Evolutionary conservation across 352 stramenopile species (phyloP).

Genomic region (Globisporangium paddicum): DNA sequence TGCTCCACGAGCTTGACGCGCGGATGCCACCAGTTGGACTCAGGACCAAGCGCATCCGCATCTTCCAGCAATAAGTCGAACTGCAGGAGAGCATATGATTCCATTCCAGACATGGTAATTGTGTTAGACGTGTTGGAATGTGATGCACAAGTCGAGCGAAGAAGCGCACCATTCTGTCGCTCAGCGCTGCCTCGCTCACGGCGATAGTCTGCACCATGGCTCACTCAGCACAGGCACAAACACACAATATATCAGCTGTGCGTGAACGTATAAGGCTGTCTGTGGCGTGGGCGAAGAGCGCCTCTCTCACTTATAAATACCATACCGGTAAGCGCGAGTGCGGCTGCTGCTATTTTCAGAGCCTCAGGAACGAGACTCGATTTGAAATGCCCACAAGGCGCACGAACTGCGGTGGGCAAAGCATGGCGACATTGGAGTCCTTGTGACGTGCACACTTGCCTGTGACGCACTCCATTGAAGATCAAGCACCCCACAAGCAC

Average conservation of each 20-base stretch:
- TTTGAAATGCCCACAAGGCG: background rate
- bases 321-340: too few species aligned
- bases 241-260: background rate
- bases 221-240: background rate
- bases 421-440: too few species aligned
- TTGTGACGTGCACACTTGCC: too few species aligned
- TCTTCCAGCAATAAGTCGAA: constrained; percentile 53
- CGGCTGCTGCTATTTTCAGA: too few species aligned
- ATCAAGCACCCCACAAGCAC: too few species aligned
- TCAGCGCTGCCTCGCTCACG: constrained; percentile 44
- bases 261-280: too few species aligned
- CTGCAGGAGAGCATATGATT: constrained; percentile 14
- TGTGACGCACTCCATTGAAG: too few species aligned
- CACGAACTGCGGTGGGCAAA: background rate
- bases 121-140: background rate
- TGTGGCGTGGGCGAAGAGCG: too few species aligned
- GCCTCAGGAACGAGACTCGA: background rate
- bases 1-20: constrained; percentile 61
- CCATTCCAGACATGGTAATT: background rate
- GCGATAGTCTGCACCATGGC: constrained; percentile 51
- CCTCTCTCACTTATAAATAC: too few species aligned
- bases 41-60: constrained; percentile 21
- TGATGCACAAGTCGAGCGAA: background rate
- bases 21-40: constrained; percentile 65
- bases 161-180: constrained; percentile 42